phyloP scores from a whole-genome alignment of 768 basidiomycete species.

The Boletellus sp. region DNA sequence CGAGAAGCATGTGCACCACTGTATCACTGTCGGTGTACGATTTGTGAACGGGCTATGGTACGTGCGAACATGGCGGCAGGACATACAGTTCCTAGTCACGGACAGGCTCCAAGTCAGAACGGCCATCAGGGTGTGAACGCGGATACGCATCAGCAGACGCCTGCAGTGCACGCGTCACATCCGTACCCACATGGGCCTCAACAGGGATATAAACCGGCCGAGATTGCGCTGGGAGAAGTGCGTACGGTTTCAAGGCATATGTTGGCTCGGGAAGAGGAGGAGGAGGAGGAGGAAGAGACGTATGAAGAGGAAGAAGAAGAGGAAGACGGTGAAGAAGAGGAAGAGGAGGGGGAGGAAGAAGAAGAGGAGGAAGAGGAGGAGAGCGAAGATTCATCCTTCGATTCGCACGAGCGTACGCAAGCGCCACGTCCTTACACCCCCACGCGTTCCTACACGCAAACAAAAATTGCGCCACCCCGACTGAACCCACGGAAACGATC shows the following conservation, averaged over 20 bases:
- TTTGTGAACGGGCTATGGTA: conserved; percentile 65
- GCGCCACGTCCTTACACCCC: conserved; percentile 8
- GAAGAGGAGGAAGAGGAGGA: conserved; percentile 23
- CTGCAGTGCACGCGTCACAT: conserved; percentile 1
- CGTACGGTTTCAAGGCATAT: conserved; percentile 13
- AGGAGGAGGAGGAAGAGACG: conserved; percentile 30
- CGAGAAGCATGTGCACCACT: conserved; percentile 68
- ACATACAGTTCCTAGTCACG: conserved; percentile 31
- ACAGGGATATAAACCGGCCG: conserved; percentile 11
- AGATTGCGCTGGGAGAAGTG: conserved; percentile 29
- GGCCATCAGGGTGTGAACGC: conserved; percentile 1
- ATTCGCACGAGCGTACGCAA: neutral
- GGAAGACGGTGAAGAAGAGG: conserved; percentile 25
- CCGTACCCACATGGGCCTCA: conserved; percentile 5
- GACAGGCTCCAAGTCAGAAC: conserved; percentile 11
- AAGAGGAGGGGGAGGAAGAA: conserved; percentile 27
- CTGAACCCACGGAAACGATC: conserved; percentile 34
- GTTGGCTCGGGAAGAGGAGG: conserved; percentile 27
- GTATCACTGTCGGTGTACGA: conserved; percentile 69
- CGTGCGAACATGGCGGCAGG: conserved; percentile 45
- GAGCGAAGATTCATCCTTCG: conserved; percentile 22
- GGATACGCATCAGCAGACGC: conserved; percentile 5
- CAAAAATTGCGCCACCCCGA: conserved; percentile 12
- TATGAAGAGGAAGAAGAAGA: conserved; percentile 14
- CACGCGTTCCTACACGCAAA: neutral